Conservation (phyloP, 2,329 filamentous ascomycete species). For the Thelonectria olida region DNA sequence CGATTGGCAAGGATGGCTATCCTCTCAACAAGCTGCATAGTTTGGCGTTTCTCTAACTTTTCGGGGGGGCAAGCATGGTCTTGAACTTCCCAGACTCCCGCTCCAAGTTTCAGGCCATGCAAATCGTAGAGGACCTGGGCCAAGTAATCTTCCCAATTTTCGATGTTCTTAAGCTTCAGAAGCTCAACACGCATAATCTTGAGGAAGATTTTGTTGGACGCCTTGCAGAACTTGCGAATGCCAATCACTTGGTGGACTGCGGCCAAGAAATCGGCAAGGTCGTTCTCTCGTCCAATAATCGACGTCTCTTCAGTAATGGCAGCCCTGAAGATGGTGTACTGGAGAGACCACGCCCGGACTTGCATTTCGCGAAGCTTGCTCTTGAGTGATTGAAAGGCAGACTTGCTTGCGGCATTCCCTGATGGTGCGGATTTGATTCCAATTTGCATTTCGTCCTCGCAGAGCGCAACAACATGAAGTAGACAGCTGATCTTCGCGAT, state of each 20-base stretch:
- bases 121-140: conserved; percentile 86
- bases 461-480: conserved; percentile 81
- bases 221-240: conserved; percentile 84
- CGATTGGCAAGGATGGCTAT: conserved; percentile 82
- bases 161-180: conserved; percentile 76
- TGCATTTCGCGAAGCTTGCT: conserved; percentile 87
- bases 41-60: conserved; percentile 81
- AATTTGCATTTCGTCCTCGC: conserved; percentile 86
- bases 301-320: conserved; percentile 74
- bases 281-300: conserved; percentile 74
- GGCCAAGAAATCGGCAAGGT: conserved; percentile 81
- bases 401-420: conserved; percentile 63
- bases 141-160: conserved; percentile 87
- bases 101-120: conserved; percentile 80
- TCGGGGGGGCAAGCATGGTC: conserved; percentile 85
- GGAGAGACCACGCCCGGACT: conserved; percentile 85
- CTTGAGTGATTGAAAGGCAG: conserved; percentile 62
- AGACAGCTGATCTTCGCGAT: conserved; percentile 77
- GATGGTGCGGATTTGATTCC: conserved; percentile 73
- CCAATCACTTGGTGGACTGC: conserved; percentile 87
- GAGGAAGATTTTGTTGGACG: conserved; percentile 86
- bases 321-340: conserved; percentile 83
- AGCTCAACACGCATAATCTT: conserved; percentile 90
- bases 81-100: conserved; percentile 70
- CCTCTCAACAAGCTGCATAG: conserved; percentile 83